phyloP scores from a whole-genome alignment of 2,329 filamentous ascomycete genomes.

The Dactylellina cionopaga region DNA sequence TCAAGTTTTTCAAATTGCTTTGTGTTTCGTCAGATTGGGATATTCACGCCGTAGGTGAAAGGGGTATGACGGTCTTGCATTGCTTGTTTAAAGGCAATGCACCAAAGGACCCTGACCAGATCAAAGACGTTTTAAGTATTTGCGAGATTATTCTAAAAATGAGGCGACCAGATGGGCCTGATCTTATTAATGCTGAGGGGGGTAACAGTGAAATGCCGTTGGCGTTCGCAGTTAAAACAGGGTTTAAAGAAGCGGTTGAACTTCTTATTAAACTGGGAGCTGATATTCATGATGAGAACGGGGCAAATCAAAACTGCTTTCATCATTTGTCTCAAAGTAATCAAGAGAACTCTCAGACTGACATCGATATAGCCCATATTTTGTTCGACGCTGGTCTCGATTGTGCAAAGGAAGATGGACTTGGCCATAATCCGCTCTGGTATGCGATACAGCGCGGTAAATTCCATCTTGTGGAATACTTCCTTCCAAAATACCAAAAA shows the following conservation, averaged over 20 bases:
- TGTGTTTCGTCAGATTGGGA: constrained; percentile 7
- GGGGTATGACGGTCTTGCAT: neutral
- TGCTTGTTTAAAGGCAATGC: neutral
- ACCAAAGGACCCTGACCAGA: neutral
- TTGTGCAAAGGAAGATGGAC: neutral
- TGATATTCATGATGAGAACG: constrained; percentile 7
- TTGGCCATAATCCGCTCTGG: neutral
- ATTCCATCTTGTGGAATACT: neutral
- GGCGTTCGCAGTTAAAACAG: constrained; percentile 1
- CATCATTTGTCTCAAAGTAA: neutral
- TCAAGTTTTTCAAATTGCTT: neutral
- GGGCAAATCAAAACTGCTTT: neutral
- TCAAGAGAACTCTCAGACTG: neutral
- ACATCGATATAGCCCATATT: neutral
- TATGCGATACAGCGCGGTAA: neutral
- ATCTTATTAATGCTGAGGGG: constrained; percentile 19
- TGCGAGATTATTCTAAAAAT: constrained; percentile 19
- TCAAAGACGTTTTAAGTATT: constrained; percentile 4
- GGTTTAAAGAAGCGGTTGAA: constrained; percentile 5
- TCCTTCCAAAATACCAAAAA: neutral
- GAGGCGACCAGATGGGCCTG: neutral
- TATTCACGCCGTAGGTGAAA: neutral
- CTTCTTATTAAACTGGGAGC: constrained; percentile 15
- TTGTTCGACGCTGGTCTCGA: constrained; percentile 18
- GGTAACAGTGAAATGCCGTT: neutral